These are phyloP conservation scores for Pythium phragmiticola DNA, from an alignment of 352 stramenopile genomes.

Conservation along the genomic window DNA sequence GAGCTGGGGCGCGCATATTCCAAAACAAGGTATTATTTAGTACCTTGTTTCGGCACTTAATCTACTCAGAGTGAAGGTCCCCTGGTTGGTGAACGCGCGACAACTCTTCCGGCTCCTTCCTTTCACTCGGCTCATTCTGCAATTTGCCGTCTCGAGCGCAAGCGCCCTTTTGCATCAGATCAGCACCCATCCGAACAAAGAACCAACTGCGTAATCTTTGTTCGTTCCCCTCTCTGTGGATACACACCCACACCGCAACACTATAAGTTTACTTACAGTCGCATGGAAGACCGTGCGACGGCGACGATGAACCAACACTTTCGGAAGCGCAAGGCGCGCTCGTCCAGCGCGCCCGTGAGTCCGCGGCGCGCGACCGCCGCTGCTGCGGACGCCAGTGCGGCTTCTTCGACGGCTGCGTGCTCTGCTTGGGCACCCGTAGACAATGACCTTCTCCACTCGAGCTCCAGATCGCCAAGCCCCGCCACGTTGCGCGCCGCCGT, in stretches of 20 bases:
- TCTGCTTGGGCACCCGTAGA: neutral
- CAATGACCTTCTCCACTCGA: neutral
- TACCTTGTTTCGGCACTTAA: constrained; percentile 9
- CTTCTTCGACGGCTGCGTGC: neutral
- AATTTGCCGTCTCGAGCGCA: constrained; percentile 33
- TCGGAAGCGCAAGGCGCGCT: constrained; percentile 68
- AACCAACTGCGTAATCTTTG: neutral
- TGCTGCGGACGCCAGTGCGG: no score
- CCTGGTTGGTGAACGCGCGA: constrained; percentile 11
- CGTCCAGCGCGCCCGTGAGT: constrained; percentile 24
- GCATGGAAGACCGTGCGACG: constrained; percentile 3
- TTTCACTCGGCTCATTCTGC: constrained; percentile 25
- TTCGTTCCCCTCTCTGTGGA: neutral
- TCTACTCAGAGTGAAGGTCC: constrained; percentile 23
- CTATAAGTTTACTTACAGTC: neutral
- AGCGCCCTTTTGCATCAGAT: constrained; percentile 6
- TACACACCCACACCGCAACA: neutral
- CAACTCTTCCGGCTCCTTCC: constrained; percentile 30
- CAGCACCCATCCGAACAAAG: neutral
- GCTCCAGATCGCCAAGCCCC: constrained; percentile 18
- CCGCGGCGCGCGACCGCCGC: constrained; percentile 10
- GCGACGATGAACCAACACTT: constrained; percentile 58
- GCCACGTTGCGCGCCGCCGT: constrained; percentile 6
- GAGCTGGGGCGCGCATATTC: constrained; percentile 12
- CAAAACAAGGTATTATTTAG: neutral